Evolutionary conservation across 352 stramenopile genomes (phyloP), one percentile per base, ranked within the genome.

Genomic region (Globisporangium nodosum): DNA sequence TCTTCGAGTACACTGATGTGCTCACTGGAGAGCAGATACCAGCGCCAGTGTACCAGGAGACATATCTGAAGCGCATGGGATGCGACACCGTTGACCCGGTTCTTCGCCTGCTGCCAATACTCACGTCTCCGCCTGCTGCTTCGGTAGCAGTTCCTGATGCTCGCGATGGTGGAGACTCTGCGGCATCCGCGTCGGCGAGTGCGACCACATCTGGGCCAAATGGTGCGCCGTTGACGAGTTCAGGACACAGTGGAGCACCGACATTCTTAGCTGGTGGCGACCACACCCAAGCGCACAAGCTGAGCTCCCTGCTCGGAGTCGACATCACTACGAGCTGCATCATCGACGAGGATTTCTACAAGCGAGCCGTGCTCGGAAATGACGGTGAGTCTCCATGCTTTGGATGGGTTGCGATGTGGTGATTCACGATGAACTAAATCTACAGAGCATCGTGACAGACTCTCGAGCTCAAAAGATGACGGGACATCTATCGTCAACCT

Each of bases 1-100:
- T 70, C 13, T 73, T 81, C 45, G 49, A 81, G 60, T 90, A 90
- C 52, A 80, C 64, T 11, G 76, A 90, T 49, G 66, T 69, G 1
- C 63, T 52, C 37, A 86, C 76, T 16, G 63, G 65, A 2, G 60
- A 66, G 13, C 46, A 57, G 21, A 75, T 90, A 7, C 51, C 68
- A 27, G 5, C 62, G 3, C 58, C 54, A 5, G 52, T 35, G n/a
- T 90, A 90, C 55, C 65, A 78, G 47, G 49, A 71, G 47, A 67
- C 76, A 46, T 90, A 87, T 61, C 52, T 78, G 43, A 40, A 71
- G 3, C 85, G 75, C 43, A 64, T 78, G 16, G 60, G 69, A 39
- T 65, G 60, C 0, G 52, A 72, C 35, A 63, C 69, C 13, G 49
- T 68, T 0, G 65, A 79, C 20, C 71, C 73, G 8, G 56, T 88